Evolutionary conservation across 78 protist species (phyloP).

Genomic region (Protostelium mycophagum): DNA sequence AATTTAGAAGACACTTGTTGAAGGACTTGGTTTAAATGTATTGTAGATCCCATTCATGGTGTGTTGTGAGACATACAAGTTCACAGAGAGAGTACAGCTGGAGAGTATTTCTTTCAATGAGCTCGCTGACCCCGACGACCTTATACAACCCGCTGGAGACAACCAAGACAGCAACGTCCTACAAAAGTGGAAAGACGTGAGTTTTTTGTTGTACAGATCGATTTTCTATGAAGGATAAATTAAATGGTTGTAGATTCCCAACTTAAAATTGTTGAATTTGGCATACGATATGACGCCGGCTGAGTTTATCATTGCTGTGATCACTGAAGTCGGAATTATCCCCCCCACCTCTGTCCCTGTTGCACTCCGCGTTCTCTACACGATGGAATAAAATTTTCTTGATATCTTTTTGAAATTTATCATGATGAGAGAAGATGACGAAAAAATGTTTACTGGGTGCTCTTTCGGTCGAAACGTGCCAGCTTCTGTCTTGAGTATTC

Average conservation of each 20-base stretch:
- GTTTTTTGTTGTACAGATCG: background rate
- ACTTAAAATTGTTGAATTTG: constrained; percentile 81
- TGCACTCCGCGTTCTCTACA: constrained; percentile 57
- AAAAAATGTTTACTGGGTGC: too few relatives aligned
- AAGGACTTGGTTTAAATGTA: background rate
- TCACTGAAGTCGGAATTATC: constrained; percentile 92
- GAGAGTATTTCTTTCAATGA: constrained; percentile 93
- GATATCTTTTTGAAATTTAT: too few relatives aligned
- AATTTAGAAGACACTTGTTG: background rate
- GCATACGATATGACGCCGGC: constrained; percentile 94
- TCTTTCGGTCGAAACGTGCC: too few relatives aligned
- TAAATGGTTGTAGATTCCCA: background rate
- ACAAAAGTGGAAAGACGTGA: constrained; percentile 23
- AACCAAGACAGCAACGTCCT: constrained; percentile 27
- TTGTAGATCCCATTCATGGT: constrained; percentile 82
- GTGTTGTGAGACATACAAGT: constrained; percentile 95
- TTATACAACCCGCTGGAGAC: constrained; percentile 33
- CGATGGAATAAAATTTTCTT: background rate
- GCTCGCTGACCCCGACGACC: constrained; percentile 70
- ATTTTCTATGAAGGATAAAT: too few relatives aligned
- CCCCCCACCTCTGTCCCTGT: constrained; percentile 96
- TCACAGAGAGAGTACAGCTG: constrained; percentile 80
- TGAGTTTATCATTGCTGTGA: constrained; percentile 80
- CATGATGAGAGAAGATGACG: too few relatives aligned
- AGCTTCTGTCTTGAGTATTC: too few relatives aligned